Evolutionary conservation across 345 rosid genomes (phyloP).

Genomic region (Reutealis trisperma): DNA sequence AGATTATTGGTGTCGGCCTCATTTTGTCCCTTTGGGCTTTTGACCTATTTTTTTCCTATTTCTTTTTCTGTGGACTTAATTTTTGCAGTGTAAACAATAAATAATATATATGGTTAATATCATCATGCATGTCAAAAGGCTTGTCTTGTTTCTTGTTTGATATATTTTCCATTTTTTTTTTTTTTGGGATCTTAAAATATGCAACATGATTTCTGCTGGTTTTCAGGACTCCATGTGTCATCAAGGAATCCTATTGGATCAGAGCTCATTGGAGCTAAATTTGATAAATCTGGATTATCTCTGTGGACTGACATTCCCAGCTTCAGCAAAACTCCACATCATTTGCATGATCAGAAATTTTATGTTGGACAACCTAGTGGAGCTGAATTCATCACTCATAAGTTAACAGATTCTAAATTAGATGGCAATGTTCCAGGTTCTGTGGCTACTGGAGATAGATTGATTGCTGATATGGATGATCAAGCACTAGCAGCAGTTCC

Average conservation of each 20-base stretch:
- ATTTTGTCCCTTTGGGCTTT: not conserved
- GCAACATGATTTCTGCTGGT: not conserved
- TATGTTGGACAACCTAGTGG: constrained; percentile 29
- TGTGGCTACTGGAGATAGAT: constrained; percentile 30
- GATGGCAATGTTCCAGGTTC: constrained; percentile 26
- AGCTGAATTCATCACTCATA: constrained; percentile 33
- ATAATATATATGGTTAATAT: not conserved
- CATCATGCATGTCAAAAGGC: not conserved
- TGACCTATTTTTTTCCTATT: not conserved
- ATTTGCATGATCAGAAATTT: constrained; percentile 29
- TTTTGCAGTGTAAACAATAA: not conserved
- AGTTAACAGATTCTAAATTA: constrained; percentile 34
- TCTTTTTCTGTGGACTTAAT: not conserved
- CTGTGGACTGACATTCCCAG: constrained; percentile 33
- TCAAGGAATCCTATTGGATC: constrained; percentile 26
- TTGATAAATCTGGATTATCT: constrained; percentile 27
- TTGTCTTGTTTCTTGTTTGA: not conserved
- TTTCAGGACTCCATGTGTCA: constrained; percentile 40
- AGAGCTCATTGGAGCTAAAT: constrained; percentile 35
- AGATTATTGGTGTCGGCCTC: not conserved
- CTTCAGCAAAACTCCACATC: constrained; percentile 21
- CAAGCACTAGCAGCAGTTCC: constrained; percentile 27
- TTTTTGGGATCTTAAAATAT: not conserved
- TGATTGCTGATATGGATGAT: constrained; percentile 16
- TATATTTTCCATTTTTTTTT: not conserved